Evolutionary conservation across 2,329 filamentous ascomycete genomes (phyloP).

Genomic region (Aureobasidium lini): DNA sequence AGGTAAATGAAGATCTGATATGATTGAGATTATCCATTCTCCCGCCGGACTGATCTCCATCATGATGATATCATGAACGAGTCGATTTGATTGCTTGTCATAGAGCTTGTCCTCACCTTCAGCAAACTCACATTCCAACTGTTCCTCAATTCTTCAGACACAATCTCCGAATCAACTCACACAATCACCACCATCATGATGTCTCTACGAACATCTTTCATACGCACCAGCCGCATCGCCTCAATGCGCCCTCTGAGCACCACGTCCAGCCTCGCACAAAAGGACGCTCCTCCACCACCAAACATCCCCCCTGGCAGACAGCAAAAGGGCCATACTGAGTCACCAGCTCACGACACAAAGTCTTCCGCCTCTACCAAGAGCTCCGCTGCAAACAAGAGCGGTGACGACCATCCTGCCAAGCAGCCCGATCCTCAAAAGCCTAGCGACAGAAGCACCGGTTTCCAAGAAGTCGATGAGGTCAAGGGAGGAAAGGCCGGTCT

Average conservation of each 20-base stretch:
- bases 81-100: not conserved
- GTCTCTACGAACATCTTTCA: not conserved
- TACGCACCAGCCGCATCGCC: not conserved
- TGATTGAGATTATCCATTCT: not conserved
- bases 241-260: slow-evolving; percentile 1
- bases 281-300: not conserved
- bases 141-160: not conserved
- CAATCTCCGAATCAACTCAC: not conserved
- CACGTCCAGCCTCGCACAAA: not conserved
- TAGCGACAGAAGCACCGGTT: slow-evolving; percentile 28
- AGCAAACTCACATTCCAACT: not conserved
- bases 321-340: not conserved
- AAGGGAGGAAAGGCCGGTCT: slow-evolving; percentile 29
- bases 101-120: not conserved
- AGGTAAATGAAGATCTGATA: not conserved
- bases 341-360: slow-evolving; percentile 16
- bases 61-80: slow-evolving; percentile 9
- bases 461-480: slow-evolving; percentile 23
- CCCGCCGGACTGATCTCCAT: not conserved
- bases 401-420: slow-evolving; percentile 31
- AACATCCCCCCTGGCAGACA: not conserved
- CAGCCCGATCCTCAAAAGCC: slow-evolving; percentile 30
- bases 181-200: not conserved
- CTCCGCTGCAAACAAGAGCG: slow-evolving; percentile 21
- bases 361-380: slow-evolving; percentile 27